phyloP scores from a whole-genome alignment of 306 rosid genomes.

The Gillenia trifoliata region DNA sequence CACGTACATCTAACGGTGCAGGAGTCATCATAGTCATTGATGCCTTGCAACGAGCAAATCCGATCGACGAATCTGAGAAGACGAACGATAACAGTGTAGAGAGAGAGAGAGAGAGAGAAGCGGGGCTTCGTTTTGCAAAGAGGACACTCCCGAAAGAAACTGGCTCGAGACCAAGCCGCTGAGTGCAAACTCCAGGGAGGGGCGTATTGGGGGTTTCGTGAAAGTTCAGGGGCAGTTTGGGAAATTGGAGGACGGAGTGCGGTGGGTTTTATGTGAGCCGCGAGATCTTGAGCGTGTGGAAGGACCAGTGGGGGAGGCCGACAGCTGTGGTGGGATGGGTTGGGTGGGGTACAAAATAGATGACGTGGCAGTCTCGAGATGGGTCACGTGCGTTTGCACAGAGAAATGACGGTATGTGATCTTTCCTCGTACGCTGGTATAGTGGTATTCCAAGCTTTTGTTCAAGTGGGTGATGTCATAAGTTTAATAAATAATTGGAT shows the following conservation, averaged over 20 bases:
- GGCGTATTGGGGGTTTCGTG: not conserved
- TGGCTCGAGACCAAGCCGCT: constrained; percentile 15
- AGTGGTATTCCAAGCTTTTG: not conserved
- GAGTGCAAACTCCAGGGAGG: constrained; percentile 12
- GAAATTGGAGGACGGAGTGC: not conserved
- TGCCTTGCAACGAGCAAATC: constrained; percentile 16
- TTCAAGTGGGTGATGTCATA: not conserved
- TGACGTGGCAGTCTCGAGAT: not conserved
- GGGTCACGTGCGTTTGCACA: constrained; percentile 20
- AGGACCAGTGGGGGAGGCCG: constrained; percentile 4
- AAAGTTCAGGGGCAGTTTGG: not conserved
- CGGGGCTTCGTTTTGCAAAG: constrained; percentile 14
- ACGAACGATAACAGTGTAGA: constrained; percentile 19
- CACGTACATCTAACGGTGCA: constrained; percentile 43
- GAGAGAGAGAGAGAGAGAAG: not conserved
- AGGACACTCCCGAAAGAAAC: constrained; percentile 17
- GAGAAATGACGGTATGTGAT: not conserved
- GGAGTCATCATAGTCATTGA: constrained; percentile 59
- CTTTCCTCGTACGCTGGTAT: constrained; percentile 8
- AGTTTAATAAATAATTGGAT: too few species aligned
- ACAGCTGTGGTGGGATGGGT: not conserved
- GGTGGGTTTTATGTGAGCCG: not conserved
- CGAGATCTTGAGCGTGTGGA: constrained; percentile 4
- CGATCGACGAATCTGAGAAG: constrained; percentile 52
- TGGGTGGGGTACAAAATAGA: not conserved